Base-by-base conservation (phyloP, 202 grass and related monocot species). In the Schoenoplectus triqueter region DNA sequence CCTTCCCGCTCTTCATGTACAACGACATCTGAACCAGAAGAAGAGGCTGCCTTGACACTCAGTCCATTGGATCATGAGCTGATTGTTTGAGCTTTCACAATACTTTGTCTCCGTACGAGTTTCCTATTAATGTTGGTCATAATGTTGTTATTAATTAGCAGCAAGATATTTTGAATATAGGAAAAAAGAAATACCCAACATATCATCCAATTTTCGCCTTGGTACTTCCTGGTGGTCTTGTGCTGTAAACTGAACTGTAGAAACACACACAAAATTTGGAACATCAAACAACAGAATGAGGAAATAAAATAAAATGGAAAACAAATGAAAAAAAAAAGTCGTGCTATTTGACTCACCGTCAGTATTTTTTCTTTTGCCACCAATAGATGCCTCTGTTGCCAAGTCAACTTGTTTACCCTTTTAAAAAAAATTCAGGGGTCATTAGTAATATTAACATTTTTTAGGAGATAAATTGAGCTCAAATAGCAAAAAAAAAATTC, bases 291-390 rank as follows among this genome's bases (percentile, higher is more conserved):
- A 19, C 40, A 4, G 31, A 61, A 61, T 42, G 13, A 78, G 3
- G 2, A 41, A 31, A 78, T 60, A 3, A 56, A 77, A n/a, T 59
- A 2, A 78, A 52, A 44, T 44, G 14, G 6, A 14, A 13, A 49
- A 72, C 48, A 2, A 72, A 59, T 21, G 42, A 5, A 62, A 79
- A 61, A 76, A 76, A 71, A 15, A 79, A 4, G 14, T 78, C 13
- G 40, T 77, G 61, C 55, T 18, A 39, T 60, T 79, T 44, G 75
- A 79, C 75, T 79, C 75, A 79, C 75, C 61, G 55, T 61, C 55
- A 79, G 75, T 79, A 6, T 79, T 79, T 79, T 79, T 79, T 55
- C 75, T 79, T 79, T 79, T 79, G 55, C 31, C 55, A 79, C 75
- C 75, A 45, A 79, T 9, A 61, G 54, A 79, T 79, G 75, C 75